phyloP scores from a whole-genome alignment of 2,329 filamentous ascomycete genomes.

The Fusarium miscanthi region DNA sequence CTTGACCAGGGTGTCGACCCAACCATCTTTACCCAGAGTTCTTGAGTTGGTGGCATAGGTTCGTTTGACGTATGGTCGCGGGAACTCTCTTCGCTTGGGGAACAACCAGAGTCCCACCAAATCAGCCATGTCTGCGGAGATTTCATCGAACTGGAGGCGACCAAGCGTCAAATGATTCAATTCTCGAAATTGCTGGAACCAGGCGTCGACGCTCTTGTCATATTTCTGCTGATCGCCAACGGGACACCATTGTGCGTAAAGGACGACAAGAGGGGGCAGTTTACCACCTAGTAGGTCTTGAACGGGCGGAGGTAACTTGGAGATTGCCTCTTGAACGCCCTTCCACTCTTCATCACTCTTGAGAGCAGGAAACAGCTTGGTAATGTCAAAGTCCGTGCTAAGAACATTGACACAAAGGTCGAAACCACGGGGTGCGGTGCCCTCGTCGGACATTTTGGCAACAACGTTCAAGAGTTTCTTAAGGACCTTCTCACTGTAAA shows the following conservation, averaged over 20 bases:
- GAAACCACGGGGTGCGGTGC: not conserved
- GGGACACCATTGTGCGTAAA: not conserved
- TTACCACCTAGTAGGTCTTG: accelerated
- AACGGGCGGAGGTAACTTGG: too few relatives aligned
- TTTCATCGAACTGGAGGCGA: accelerated
- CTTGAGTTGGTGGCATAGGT: not conserved
- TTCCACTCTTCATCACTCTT: not conserved
- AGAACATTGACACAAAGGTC: not conserved
- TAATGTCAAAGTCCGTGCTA: not conserved
- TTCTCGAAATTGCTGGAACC: not conserved
- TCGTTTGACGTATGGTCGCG: not conserved
- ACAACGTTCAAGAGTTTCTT: not conserved
- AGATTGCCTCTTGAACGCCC: not conserved
- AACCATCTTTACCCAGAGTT: not conserved
- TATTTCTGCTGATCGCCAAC: not conserved
- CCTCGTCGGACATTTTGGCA: not conserved
- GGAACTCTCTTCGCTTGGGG: not conserved
- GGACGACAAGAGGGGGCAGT: not conserved
- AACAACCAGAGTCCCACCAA: not conserved
- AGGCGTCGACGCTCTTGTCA: not conserved
- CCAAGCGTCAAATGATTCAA: not conserved
- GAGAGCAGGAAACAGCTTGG: not conserved
- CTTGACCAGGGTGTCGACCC: accelerated
- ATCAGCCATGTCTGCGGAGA: not conserved
- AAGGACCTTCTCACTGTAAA: not conserved